phyloP scores from a whole-genome alignment of 495 filamentous ascomycete genomes.

The Penicillium macrosclerotiorum region DNA sequence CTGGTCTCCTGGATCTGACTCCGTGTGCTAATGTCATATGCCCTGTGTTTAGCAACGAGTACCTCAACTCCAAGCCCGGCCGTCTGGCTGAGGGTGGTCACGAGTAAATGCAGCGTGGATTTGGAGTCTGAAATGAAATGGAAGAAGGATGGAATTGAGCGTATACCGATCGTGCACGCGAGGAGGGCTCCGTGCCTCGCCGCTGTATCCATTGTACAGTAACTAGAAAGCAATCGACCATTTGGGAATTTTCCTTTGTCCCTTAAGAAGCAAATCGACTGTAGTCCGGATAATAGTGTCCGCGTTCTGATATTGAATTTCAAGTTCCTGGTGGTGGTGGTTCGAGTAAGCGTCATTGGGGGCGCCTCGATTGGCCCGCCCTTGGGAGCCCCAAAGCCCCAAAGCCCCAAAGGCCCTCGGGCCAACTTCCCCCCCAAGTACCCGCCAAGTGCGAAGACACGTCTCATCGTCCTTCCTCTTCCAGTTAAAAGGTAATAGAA shows the following conservation, averaged over 20 bases:
- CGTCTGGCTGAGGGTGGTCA: constrained; percentile 48
- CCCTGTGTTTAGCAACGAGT: constrained; percentile 77
- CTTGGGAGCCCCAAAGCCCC: neutral
- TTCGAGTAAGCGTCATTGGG: constrained; percentile 21
- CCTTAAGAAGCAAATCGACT: no score
- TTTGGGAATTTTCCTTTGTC: constrained; percentile 32
- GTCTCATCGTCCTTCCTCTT: no score
- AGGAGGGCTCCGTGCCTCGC: constrained; percentile 7
- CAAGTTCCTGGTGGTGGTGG: neutral
- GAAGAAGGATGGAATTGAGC: constrained; percentile 13
- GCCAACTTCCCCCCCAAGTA: neutral
- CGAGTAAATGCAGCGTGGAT: constrained; percentile 30
- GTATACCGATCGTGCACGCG: constrained; percentile 14
- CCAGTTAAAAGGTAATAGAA: no score
- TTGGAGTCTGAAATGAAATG: neutral
- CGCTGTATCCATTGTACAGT: constrained; percentile 45
- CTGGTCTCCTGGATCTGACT: neutral
- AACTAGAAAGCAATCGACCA: constrained; percentile 50
- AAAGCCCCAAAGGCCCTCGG: neutral
- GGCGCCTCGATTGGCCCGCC: constrained; percentile 16
- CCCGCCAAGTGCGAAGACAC: neutral
- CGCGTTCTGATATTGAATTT: neutral
- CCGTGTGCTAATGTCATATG: neutral
- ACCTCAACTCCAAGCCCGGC: constrained; percentile 87
- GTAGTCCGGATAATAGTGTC: no score